Percentiles rank a stretch among this genome's conserved stretches.
Conservation (phyloP, 2,329 filamentous ascomycete genomes). For the Colletotrichum simmondsii region DNA sequence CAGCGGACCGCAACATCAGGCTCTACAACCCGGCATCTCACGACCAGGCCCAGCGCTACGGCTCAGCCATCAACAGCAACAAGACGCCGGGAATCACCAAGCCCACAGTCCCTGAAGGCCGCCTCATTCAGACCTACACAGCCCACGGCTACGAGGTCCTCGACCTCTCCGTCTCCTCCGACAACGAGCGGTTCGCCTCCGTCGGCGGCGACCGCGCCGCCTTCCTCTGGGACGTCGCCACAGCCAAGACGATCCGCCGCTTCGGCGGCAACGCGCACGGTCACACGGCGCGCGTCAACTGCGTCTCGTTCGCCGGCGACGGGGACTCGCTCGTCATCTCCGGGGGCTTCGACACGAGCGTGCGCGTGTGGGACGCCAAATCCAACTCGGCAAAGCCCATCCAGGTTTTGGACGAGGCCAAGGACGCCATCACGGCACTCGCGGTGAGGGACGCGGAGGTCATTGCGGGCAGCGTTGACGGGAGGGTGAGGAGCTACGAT, state of each 20-base stretch:
- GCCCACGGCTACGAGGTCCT: slow-evolving; percentile 95
- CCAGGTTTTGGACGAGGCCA: slow-evolving; percentile 78
- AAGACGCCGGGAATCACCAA: slow-evolving; percentile 48
- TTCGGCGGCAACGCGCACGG: slow-evolving; percentile 72
- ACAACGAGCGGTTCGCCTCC: slow-evolving; percentile 89
- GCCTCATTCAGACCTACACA: slow-evolving; percentile 86
- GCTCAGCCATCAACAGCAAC: slow-evolving; percentile 44
- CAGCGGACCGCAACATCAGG: slow-evolving; percentile 84
- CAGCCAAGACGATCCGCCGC: slow-evolving; percentile 79
- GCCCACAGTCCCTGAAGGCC: slow-evolving; percentile 54
- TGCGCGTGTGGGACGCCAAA: slow-evolving; percentile 80
- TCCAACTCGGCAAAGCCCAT: slow-evolving; percentile 68
- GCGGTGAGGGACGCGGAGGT: slow-evolving; percentile 67
- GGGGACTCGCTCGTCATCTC: slow-evolving; percentile 79
- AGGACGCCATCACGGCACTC: slow-evolving; percentile 71
- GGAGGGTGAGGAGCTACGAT: slow-evolving; percentile 84
- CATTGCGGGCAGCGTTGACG: slow-evolving; percentile 84
- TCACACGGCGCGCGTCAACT: slow-evolving; percentile 80
- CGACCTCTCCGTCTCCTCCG: slow-evolving; percentile 76
- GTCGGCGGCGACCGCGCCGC: slow-evolving; percentile 90
- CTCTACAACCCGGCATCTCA: slow-evolving; percentile 80
- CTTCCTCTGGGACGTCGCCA: slow-evolving; percentile 94
- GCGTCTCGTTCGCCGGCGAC: slow-evolving; percentile 81
- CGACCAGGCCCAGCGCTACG: slow-evolving; percentile 29
- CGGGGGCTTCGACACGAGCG: slow-evolving; percentile 79